phyloP scores from a whole-genome alignment of 495 filamentous ascomycete genomes.

The Annulohypoxylon nitens region DNA sequence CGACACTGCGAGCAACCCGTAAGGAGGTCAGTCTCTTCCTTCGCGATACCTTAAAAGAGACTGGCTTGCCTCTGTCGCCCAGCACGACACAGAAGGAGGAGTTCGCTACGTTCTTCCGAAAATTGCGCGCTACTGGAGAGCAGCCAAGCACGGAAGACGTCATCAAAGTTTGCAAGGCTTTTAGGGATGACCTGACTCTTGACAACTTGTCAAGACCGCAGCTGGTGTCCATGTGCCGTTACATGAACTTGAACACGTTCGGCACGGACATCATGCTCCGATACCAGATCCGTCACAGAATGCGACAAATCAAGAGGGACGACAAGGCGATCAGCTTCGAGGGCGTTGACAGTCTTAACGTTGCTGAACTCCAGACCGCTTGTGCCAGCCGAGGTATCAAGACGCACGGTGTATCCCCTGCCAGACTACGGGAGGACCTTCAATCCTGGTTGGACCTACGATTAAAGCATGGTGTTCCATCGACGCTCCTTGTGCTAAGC shows the following conservation, averaged over 20 bases:
- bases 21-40: conserved; percentile 96
- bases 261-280: conserved; percentile 96
- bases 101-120: conserved; percentile 97
- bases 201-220: conserved; percentile 98
- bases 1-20: conserved; percentile 83
- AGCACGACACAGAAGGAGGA: conserved; percentile 92
- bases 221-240: conserved; percentile 96
- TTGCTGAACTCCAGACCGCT: conserved; percentile 92
- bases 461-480: conserved; percentile 91
- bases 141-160: conserved; percentile 88
- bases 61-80: conserved; percentile 86
- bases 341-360: conserved; percentile 91
- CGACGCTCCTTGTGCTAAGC: conserved; percentile 93
- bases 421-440: conserved; percentile 88
- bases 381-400: conserved; percentile 91
- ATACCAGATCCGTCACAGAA: conserved; percentile 97
- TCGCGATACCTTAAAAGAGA: conserved; percentile 90
- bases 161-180: conserved; percentile 99
- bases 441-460: conserved; percentile 95
- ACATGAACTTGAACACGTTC: conserved; percentile 97
- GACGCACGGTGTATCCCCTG: conserved; percentile 90
- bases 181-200: conserved; percentile 97
- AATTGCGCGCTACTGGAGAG: conserved; percentile 92
- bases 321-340: conserved; percentile 96
- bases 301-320: conserved; percentile 99